These are phyloP conservation scores for Bruguiera parviflora DNA, from an alignment of 345 rosid genomes.

Conservation along the genomic window DNA sequence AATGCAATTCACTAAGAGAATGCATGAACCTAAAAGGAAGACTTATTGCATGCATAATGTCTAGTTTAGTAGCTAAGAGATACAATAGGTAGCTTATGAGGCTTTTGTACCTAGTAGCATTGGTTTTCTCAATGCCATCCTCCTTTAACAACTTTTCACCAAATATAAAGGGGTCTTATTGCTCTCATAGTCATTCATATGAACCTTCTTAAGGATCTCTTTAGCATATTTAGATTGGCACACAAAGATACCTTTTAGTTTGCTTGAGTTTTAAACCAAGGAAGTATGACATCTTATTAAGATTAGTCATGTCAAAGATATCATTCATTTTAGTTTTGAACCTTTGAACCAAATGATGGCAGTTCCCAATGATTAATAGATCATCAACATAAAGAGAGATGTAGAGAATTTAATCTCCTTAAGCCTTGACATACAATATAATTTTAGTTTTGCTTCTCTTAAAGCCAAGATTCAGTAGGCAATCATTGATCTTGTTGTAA, in stretches of 20 bases:
- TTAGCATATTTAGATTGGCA: not conserved
- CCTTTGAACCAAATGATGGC: not conserved
- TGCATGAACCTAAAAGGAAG: not conserved
- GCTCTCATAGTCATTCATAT: not conserved
- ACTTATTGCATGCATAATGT: not conserved
- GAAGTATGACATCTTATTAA: not conserved
- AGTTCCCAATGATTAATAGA: not conserved
- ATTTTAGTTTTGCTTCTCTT: not conserved
- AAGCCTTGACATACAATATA: not conserved
- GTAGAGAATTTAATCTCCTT: not conserved
- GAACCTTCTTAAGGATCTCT: not conserved
- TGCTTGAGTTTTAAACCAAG: not conserved
- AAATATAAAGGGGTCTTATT: not conserved
- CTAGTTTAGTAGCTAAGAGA: not conserved
- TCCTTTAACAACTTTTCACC: not conserved
- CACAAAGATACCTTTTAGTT: not conserved
- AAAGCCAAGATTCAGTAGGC: not conserved
- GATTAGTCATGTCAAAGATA: not conserved
- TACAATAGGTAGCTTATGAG: not conserved
- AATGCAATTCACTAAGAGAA: not conserved
- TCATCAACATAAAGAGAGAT: slow-evolving; percentile 1
- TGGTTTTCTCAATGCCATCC: not conserved
- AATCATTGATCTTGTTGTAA: not conserved
- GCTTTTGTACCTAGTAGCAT: not conserved
- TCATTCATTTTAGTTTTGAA: not conserved